A percentile compares a stretch with the other conserved stretches of the same genome.
phyloP scores from a whole-genome alignment of 441 rosid species.

The Aquilaria agallochum region DNA sequence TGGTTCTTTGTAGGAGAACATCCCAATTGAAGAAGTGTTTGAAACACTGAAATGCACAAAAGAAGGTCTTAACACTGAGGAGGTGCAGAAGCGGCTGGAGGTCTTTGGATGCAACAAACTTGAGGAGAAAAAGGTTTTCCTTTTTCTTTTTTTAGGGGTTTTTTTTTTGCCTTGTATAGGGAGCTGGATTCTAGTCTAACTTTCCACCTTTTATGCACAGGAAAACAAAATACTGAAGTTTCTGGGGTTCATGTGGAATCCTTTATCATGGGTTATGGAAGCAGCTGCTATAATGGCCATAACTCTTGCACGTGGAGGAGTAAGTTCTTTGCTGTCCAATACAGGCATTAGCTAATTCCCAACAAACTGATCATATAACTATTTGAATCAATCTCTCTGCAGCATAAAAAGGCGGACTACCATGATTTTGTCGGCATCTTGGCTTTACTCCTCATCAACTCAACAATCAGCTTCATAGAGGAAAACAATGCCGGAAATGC shows the following conservation, averaged over 20 bases:
- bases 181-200: neutral
- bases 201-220: constrained; percentile 18
- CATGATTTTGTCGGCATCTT: constrained; percentile 52
- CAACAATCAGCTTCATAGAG: constrained; percentile 59
- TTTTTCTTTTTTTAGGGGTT: neutral
- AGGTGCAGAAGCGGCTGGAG: constrained; percentile 38
- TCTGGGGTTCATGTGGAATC: constrained; percentile 69
- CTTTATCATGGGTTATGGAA: constrained; percentile 52
- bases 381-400: constrained; percentile 14
- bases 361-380: neutral
- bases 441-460: constrained; percentile 44
- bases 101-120: constrained; percentile 61
- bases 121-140: constrained; percentile 54
- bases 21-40: constrained; percentile 55
- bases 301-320: constrained; percentile 57
- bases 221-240: constrained; percentile 53
- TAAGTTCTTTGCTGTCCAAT: constrained; percentile 19
- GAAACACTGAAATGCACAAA: constrained; percentile 48
- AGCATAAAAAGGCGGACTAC: constrained; percentile 47
- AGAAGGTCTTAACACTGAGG: constrained; percentile 39
- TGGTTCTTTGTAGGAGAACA: constrained; percentile 40
- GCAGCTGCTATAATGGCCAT: constrained; percentile 60
- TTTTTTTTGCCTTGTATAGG: neutral
- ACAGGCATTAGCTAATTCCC: neutral
- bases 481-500: constrained; percentile 71